phyloP scores from a whole-genome alignment of 805 yeast species.

The Metschnikowia dekortorum region DNA sequence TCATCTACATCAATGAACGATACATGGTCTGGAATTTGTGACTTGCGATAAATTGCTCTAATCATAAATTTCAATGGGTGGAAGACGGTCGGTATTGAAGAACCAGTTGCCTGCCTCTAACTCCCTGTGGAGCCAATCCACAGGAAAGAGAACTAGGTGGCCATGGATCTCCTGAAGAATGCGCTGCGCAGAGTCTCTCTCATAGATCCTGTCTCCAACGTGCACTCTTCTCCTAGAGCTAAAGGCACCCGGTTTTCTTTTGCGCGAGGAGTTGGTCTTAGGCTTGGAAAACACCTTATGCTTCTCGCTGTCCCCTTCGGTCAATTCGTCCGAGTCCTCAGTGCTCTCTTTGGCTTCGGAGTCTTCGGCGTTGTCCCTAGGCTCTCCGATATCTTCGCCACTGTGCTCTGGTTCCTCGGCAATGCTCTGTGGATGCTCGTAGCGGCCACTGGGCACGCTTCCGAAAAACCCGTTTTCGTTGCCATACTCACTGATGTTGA shows the following conservation, averaged over 20 bases:
- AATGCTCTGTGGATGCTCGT: constrained; percentile 14
- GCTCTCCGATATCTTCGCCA: not conserved
- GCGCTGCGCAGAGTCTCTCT: constrained; percentile 71
- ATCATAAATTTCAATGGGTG: constrained; percentile 86
- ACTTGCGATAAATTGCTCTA: not conserved
- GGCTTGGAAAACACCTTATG: not conserved
- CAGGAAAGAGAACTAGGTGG: constrained; percentile 85
- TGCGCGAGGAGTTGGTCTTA: constrained; percentile 7
- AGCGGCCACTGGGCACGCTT: constrained; percentile 14
- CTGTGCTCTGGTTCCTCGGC: constrained; percentile 3
- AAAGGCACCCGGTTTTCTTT: constrained; percentile 36
- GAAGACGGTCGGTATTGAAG: constrained; percentile 86
- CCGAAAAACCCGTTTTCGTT: constrained; percentile 36
- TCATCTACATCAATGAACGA: too few relatives aligned
- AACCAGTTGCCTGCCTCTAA: constrained; percentile 93
- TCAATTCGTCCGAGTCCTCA: not conserved
- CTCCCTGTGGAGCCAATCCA: constrained; percentile 85
- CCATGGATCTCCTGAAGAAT: constrained; percentile 74
- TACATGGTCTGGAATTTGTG: too few relatives aligned
- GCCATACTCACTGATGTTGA: constrained; percentile 23
- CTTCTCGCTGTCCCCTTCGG: not conserved
- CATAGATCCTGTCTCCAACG: constrained; percentile 52
- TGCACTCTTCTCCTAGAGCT: constrained; percentile 31
- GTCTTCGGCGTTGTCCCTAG: not conserved
- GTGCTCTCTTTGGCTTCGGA: not conserved